These are phyloP conservation scores for Neopestalotiopsis sp. DNA, from an alignment of 2,329 filamentous ascomycete species.

Conservation along the genomic window DNA sequence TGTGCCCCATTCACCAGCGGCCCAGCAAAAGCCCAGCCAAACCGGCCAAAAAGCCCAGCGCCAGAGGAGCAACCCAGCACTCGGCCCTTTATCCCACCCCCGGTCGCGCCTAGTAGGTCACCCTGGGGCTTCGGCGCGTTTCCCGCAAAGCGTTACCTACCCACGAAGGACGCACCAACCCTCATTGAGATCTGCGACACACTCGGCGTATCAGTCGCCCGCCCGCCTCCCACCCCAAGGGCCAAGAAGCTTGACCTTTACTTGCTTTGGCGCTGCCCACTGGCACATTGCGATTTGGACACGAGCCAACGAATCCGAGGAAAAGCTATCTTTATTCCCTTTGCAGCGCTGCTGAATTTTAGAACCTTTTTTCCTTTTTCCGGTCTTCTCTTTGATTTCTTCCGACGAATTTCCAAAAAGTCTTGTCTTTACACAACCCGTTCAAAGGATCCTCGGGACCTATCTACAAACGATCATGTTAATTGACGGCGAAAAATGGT, in stretches of 20 bases:
- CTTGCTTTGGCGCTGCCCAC: not conserved
- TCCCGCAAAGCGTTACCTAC: constrained; percentile 18
- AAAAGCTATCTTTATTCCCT: constrained; percentile 1
- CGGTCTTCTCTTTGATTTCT: not conserved
- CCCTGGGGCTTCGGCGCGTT: constrained; percentile 26
- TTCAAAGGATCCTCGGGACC: not conserved
- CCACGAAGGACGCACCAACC: constrained; percentile 12
- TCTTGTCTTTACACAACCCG: not conserved
- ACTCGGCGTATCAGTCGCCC: constrained; percentile 18
- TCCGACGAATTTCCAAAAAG: not conserved
- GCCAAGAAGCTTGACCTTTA: not conserved
- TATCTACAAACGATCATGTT: constrained; percentile 61
- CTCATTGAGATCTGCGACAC: constrained; percentile 20
- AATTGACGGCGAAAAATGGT: constrained; percentile 91
- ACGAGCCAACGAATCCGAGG: constrained; percentile 2
- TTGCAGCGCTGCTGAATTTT: not conserved
- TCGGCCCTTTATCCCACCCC: constrained; percentile 34
- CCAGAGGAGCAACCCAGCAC: constrained; percentile 24
- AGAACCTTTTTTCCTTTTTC: constrained; percentile 7
- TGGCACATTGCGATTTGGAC: constrained; percentile 7
- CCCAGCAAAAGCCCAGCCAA: not conserved
- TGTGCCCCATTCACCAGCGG: constrained; percentile 14
- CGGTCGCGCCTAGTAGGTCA: constrained; percentile 9
- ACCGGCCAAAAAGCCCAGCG: not conserved
- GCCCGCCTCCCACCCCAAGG: constrained; percentile 7